Percentiles rank a stretch among this genome's conserved stretches.
These are phyloP conservation scores for Xanthoparmelia taractica DNA, from an alignment of 495 filamentous ascomycete genomes.

Conservation along the genomic window DNA sequence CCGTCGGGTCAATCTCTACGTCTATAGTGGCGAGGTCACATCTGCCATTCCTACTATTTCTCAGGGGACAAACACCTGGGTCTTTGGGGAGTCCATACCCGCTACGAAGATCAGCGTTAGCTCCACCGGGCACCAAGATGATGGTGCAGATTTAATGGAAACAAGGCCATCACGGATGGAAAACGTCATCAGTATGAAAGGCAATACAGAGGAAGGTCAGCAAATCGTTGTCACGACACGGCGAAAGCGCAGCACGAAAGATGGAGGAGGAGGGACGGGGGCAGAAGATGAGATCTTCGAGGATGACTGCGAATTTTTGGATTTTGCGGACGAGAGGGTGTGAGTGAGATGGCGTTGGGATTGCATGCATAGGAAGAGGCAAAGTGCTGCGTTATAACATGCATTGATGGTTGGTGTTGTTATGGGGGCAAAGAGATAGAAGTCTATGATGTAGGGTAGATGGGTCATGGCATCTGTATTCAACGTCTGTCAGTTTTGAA, in stretches of 20 bases:
- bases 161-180: conserved; percentile 41
- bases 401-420: conserved; percentile 5
- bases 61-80: conserved; percentile 45
- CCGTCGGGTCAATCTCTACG: conserved; percentile 61
- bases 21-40: conserved; percentile 38
- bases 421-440: neutral
- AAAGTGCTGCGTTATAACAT: neutral
- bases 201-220: conserved; percentile 60
- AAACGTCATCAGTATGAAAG: conserved; percentile 41
- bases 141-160: conserved; percentile 38
- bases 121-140: conserved; percentile 44
- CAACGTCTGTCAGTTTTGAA: neutral
- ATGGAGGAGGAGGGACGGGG: conserved; percentile 31
- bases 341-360: conserved; percentile 33
- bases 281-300: conserved; percentile 85
- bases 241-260: conserved; percentile 49
- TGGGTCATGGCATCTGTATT: conserved; percentile 6
- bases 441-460: conserved; percentile 7
- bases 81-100: conserved; percentile 59
- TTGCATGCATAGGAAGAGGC: conserved; percentile 4
- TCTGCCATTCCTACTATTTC: conserved; percentile 21
- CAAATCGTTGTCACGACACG: conserved; percentile 76
- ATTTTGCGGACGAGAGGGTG: conserved; percentile 81
- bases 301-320: conserved; percentile 86
- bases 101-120: conserved; percentile 55